Evolutionary conservation across 1,284 basidiomycete genomes (phyloP).

Genomic region (Abortiporus biennis): DNA sequence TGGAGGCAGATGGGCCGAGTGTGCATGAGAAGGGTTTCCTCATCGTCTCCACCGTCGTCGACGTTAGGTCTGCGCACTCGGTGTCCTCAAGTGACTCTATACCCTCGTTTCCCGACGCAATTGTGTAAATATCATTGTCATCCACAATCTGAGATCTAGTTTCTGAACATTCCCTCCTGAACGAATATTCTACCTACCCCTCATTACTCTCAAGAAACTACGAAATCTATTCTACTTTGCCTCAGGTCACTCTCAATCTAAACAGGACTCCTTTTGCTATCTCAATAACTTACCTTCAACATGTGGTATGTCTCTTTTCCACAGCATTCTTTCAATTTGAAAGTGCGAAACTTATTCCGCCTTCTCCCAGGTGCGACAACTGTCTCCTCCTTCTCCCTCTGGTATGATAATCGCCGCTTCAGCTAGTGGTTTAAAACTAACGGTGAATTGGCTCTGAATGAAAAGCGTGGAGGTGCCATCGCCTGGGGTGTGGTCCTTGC

Average conservation of each 20-base stretch:
- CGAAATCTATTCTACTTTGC: too few species aligned
- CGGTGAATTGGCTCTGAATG: slow-evolving; percentile 13
- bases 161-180: background rate
- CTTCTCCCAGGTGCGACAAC: slow-evolving; percentile 63
- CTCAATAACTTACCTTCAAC: background rate
- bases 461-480: slow-evolving; percentile 66
- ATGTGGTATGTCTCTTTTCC: slow-evolving; percentile 15
- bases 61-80: slow-evolving; percentile 11
- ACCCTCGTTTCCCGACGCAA: slow-evolving; percentile 7
- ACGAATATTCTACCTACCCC: too few species aligned
- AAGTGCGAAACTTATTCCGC: slow-evolving; percentile 1
- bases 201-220: too few species aligned
- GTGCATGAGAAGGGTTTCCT: slow-evolving; percentile 1
- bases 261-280: too few species aligned
- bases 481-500: slow-evolving; percentile 65
- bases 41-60: slow-evolving; percentile 14
- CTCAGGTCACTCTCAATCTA: too few species aligned
- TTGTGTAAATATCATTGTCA: background rate
- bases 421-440: slow-evolving; percentile 2
- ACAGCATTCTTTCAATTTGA: background rate
- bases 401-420: slow-evolving; percentile 40
- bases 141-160: background rate
- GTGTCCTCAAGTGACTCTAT: slow-evolving; percentile 8
- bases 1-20: background rate
- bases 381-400: slow-evolving; percentile 63